Base-by-base conservation (phyloP, 176 grass and related monocot genomes). In the Oryza brachyantha region DNA sequence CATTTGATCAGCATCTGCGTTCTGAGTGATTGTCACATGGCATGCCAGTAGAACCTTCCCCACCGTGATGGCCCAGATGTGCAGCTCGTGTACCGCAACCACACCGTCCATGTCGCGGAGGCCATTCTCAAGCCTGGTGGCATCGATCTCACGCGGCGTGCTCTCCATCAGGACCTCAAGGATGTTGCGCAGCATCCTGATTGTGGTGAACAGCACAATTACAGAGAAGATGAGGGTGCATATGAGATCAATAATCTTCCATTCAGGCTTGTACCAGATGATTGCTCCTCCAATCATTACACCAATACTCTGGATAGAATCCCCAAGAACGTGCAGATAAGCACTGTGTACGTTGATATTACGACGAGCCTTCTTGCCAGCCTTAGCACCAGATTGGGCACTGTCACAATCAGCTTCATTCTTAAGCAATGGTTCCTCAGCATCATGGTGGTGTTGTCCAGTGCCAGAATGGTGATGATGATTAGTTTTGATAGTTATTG, bases 261-360 rank as follows among this genome's bases (percentile, higher is more conserved):
- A 96, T 42, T 99, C 92, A 0, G 96, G 96, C 72, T 99, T 99
- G 84, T 99, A 99, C 96, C 96, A 99, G 77, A 99, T 99, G 69
- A 96, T 52, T 75, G 81, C 96, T n/a, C 96, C 96, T 72, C 96
- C 92, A 21, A 96, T 84, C 96, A 99, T 99, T 6, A 99, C 96
- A 4, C 96, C 96, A 0, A 98, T 57, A 68, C 96, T 98, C 64
- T 98, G 96, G 76, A 98, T 84, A 7, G 96, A 98, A 67, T 98
- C 96, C 13, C 96, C 96, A 19, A 98, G 75, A 1, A 95, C 90
- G 12, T 98, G 96, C 43, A 99, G 78, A 79, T 96, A 99, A 40
- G 96, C 96, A 69, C 96, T 99, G 74, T 99, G 96, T 31, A 99
- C 92, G 48, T 99, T 99, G 75, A 99, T 89, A 58, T 99, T 99